These are phyloP conservation scores for Hirsutella thompsonii DNA, from an alignment of 2,329 filamentous ascomycete genomes.

Conservation along the genomic window DNA sequence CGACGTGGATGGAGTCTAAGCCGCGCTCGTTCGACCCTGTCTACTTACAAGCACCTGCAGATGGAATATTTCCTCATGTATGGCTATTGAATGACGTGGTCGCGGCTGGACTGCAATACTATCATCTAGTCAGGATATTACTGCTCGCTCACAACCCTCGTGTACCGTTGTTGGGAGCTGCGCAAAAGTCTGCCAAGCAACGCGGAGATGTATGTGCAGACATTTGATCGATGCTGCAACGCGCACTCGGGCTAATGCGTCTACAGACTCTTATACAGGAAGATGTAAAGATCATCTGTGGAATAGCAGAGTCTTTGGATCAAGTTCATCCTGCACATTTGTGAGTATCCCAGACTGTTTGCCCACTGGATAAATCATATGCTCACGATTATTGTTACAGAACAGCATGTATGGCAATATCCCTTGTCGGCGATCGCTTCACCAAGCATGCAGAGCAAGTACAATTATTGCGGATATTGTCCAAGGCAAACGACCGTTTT, in stretches of 20 bases:
- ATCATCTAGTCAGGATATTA: conserved; percentile 14
- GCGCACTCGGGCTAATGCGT: neutral
- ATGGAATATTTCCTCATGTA: conserved; percentile 11
- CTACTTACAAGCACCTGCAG: conserved; percentile 3
- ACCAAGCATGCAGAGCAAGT: neutral
- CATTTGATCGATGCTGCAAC: neutral
- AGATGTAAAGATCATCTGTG: conserved; percentile 13
- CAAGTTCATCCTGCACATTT: conserved; percentile 11
- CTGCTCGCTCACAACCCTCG: conserved; percentile 12
- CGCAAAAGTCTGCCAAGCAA: conserved; percentile 3
- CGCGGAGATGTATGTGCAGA: conserved; percentile 1
- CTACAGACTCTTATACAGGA: conserved; percentile 9
- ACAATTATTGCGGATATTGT: neutral
- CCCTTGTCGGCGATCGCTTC: conserved; percentile 19
- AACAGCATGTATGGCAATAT: conserved; percentile 13
- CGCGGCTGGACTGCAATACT: conserved; percentile 13
- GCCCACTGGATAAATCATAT: neutral
- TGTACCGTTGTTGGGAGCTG: conserved; percentile 10
- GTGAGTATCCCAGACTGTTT: too few relatives aligned
- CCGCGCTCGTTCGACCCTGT: conserved; percentile 13
- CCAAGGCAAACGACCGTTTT: neutral
- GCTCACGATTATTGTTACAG: conserved; percentile 1
- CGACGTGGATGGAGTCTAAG: conserved; percentile 11
- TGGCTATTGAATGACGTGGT: conserved; percentile 12
- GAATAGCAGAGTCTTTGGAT: conserved; percentile 11